Base-by-base conservation (phyloP, 805 yeast species). In the Zygoascus flipseniorum region DNA sequence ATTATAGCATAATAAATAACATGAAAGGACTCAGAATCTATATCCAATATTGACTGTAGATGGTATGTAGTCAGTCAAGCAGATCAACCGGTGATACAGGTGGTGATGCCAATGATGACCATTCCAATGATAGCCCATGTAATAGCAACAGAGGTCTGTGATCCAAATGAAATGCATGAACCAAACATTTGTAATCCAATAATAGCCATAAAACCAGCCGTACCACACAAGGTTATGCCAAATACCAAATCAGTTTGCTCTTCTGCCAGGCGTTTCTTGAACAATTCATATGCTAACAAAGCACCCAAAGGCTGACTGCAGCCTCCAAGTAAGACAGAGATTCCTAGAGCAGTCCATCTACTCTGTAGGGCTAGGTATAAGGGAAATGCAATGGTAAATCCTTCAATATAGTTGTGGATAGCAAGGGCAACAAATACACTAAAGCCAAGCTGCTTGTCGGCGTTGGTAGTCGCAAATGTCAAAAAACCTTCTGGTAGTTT, bases 401-500 rank as follows among this genome's bases (percentile, higher is more conserved):
- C 99, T 67, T 92, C 99, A 20, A 90, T 84, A 60, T 89, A 83
- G 67, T 93, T 93, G 70, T 92, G 99, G 31, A 93, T 79, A 11
- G 89, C 80, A 64, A 92, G 75, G 48, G 97, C 89, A 19, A 90
- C 66, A 63, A 93, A 90, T 11, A 92, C 88, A 14, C 88, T 77
- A 19, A 89, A 61, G 0, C 98, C 97, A 28, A 89, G 69, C 32
- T 75, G 69, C 1, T 85, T 80, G 62, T 85, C 86, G 0, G 81
- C 82, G 54, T 73, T 72, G 1, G 89, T 76, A 0, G 93, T 89
- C 35, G 85, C 86, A 66, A 80, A 92, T 47, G 95, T 85, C 52
- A 92, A 82, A 63, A 92, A 87, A 0, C 99, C 99, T 69, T 92
- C 99, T 0, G 99, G 99, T 26, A 92, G 75, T 66, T 93, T 90